Evolutionary conservation across 1,284 basidiomycete species (phyloP), one percentile per base, ranked within the genome.

Genomic region (Ustilago trichophora): DNA sequence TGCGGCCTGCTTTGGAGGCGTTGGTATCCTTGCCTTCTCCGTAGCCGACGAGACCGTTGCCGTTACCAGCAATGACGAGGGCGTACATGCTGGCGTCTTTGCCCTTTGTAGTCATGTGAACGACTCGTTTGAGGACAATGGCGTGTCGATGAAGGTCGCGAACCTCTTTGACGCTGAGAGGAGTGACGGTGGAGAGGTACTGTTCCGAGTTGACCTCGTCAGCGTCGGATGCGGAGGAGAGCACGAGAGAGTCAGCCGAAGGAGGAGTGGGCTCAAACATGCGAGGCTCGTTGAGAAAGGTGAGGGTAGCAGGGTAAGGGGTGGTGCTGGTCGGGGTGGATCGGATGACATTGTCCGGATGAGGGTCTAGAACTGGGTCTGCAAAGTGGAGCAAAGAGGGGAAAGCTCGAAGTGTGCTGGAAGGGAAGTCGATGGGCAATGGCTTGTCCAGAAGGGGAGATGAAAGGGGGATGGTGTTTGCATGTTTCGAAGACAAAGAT

Each of bases 41-140:
- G 43, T 91, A 86, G 4, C 95, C 95, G 1, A 98, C 89, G 19
- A 98, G 85, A 0, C 95, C 95, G 36, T 90, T 85, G 8, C 91
- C 90, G 76, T 86, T 85, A 18, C 95, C 95, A 29, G 91, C 89
- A 54, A 97, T 87, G 66, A 89, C 86, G 75, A 92, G 87, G 41
- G 85, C 83, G 59, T 88, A 88, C 68, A 87, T 84, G 34, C 88
- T 87, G 22, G 87, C 86, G 57, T 89, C 88, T 76, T 91, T 92
- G 32, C 92, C 92, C 82, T 94, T 94, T 48, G 88, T 88, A 0
- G 91, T 93, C 85, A 93, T 91, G 66, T 90, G 89, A 4, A 87
- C 88, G 71, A 91, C 87, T 41, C 87, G 85, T 52, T 77, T 76
- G 51, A 78, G 59, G 32, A 64, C 62, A 35, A 82, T 72, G 22